Conservation (phyloP, 1,139 yeast species). For the Trichomonascaceae sp. region DNA sequence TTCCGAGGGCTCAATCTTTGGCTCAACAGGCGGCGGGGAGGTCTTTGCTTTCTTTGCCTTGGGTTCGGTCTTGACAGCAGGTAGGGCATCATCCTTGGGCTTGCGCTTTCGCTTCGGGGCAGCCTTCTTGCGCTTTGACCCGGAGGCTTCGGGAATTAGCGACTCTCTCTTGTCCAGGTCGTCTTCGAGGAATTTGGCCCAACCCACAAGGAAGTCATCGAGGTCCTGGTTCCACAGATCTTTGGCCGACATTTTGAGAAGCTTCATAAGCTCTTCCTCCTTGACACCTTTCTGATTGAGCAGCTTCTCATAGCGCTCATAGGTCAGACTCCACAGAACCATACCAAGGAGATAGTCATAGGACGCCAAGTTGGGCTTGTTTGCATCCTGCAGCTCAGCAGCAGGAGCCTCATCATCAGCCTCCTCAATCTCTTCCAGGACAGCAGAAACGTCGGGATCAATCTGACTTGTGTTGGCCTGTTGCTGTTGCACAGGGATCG, state of each 20-base stretch:
- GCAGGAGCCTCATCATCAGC: slow-evolving; percentile 22
- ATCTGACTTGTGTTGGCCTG: too few species aligned
- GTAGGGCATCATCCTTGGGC: slow-evolving; percentile 1
- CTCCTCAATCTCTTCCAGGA: slow-evolving; percentile 24
- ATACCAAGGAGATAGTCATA: slow-evolving; percentile 46
- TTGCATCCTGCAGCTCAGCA: slow-evolving; percentile 27
- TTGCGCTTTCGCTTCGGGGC: slow-evolving; percentile 2
- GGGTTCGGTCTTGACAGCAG: neutral
- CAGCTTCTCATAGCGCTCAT: slow-evolving; percentile 73
- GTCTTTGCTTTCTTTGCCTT: neutral
- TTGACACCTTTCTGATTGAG: slow-evolving; percentile 58
- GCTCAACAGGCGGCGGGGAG: neutral
- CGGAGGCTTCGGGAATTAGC: slow-evolving; percentile 13
- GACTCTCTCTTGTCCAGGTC: slow-evolving; percentile 34
- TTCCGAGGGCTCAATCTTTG: neutral
- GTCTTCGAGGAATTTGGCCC: slow-evolving; percentile 48
- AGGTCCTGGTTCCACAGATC: slow-evolving; percentile 82
- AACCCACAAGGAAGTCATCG: slow-evolving; percentile 53
- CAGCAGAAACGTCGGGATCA: slow-evolving; percentile 16
- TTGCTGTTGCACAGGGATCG: slow-evolving; percentile 30
- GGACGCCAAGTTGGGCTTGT: slow-evolving; percentile 22
- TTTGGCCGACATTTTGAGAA: slow-evolving; percentile 63
- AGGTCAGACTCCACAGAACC: slow-evolving; percentile 89
- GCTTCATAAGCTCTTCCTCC: slow-evolving; percentile 54
- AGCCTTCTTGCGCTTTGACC: slow-evolving; percentile 12